phyloP scores from a whole-genome alignment of 257 asterid species.

The Solanum paucissectum region DNA sequence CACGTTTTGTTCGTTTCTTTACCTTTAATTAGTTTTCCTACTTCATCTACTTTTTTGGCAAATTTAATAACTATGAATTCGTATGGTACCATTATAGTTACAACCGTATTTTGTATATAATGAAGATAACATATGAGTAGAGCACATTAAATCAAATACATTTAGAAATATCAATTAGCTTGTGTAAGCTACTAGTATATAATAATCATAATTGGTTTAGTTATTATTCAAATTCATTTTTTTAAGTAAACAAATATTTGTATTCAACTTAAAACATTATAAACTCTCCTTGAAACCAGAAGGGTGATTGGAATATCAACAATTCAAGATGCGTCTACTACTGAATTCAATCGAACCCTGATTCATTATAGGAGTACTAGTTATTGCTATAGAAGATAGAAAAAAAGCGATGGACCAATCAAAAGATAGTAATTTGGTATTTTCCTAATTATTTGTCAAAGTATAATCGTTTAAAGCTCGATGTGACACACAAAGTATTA shows the following conservation, averaged over 20 bases:
- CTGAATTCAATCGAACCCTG: neutral
- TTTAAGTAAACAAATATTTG: neutral
- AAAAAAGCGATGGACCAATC: neutral
- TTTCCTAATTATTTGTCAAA: too few relatives aligned
- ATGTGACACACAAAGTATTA: neutral
- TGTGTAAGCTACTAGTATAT: neutral
- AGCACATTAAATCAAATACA: neutral
- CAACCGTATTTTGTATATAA: neutral
- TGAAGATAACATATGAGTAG: neutral
- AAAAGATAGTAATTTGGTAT: too few relatives aligned
- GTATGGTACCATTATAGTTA: neutral
- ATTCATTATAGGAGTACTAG: neutral
- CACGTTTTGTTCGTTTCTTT: neutral
- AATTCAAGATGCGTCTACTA: neutral
- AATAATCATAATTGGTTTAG: neutral
- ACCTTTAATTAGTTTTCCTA: neutral
- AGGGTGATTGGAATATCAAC: neutral
- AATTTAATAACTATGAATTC: neutral
- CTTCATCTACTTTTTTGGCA: neutral
- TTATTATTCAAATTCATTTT: neutral
- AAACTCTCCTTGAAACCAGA: neutral
- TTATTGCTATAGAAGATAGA: neutral
- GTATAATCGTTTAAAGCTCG: neutral
- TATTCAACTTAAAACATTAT: too few relatives aligned
- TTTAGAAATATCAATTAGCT: neutral